Evolutionary conservation across 2,329 filamentous ascomycete genomes (phyloP), one percentile per base, ranked within the genome.

Genomic region (Neophaeococcomyces aloes): DNA sequence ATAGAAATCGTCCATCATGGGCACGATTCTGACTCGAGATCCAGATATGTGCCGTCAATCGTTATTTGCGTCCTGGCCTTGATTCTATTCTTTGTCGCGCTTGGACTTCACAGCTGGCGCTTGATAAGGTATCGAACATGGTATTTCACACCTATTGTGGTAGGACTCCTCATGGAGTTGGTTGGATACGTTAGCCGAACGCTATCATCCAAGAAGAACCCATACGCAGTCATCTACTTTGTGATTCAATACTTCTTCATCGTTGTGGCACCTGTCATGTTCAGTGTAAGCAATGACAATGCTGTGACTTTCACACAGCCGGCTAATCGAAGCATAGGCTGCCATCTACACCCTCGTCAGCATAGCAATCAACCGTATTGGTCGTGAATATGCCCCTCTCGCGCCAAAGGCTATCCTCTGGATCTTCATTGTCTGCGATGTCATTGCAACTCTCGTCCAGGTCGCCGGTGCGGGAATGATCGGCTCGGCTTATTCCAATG

Each of bases 241-340:
- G 71, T 78, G 30, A 59, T 74, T 35, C 72, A 75, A 54, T 77
- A 76, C 61, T 78, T 78, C 63, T 75, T 75, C 63, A 75, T 78
- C 56, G 74, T 78, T 48, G 70, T 71, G 0, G 74, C 74, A 0
- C 74, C 74, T 1, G 74, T 78, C 29, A 74, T 77, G 53, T 68
- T 76, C 57, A 40, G 37, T 19, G 37, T 40, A 29, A 30, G 37
- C 31, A n/a, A n/a, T n/a, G n/a, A n/a, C n/a, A n/a, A n/a, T n/a
- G n/a, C n/a, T n/a, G n/a, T n/a, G n/a, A n/a, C n/a, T n/a, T n/a
- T n/a, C n/a, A n/a, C n/a, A n/a, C n/a, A n/a, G n/a, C n/a, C n/a
- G n/a, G n/a, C n/a, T n/a, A n/a, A n/a, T n/a, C n/a, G n/a, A n/a
- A n/a, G n/a, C n/a, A 6, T 66, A 70, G 13, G 74, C 74, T 0